Base-by-base conservation (phyloP, 495 filamentous ascomycete genomes). In the Darksidea phi region DNA sequence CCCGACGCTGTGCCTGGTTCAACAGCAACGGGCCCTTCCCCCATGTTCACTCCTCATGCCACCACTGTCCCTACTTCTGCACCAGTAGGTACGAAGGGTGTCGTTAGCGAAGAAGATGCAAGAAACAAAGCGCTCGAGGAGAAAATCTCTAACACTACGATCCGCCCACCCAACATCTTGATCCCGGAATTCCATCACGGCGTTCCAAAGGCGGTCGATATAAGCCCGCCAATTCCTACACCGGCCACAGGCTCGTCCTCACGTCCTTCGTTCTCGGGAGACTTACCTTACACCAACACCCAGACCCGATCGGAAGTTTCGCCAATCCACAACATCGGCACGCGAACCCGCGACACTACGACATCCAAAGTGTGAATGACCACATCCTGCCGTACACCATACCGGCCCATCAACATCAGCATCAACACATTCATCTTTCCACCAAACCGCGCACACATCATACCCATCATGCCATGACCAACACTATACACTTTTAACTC, bases 151-250 rank as follows among this genome's bases (percentile, higher is more conserved):
- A 56, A 51, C 34, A 57, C 42, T 6, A 66, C 63, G 28, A 67
- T 67, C 17, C 26, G 65, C 2, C 65, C 54, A 8, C 49, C 57
- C 26, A 64, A 55, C 34, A 60, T 68, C 13, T 3, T 54, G n/a
- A 68, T 68, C n/a, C 66, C 66, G 37, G 52, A 60, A 36, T 61
- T 61, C 48, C 53, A 59, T 38, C 57, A 61, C 38, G 38, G 36
- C 28, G 43, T 42, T 13, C 45, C 55, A 5, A 18, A 23, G 43
- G 41, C 45, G 38, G 45, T 62, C 41, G 58, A 50, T 47, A 47
- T 20, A 47, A 15, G 46, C 4, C 17, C 12, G 46, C 17, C 11
- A 4, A 49, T 49, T 49, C 6, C 46, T 6, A 21, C 18, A 5
- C 12, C 46, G 8, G 28, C 28, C 10, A 23, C 17, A 2, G 24